These are phyloP conservation scores for Malassezia psittaci DNA, from an alignment of 1,284 basidiomycete species.

Conservation along the genomic window DNA sequence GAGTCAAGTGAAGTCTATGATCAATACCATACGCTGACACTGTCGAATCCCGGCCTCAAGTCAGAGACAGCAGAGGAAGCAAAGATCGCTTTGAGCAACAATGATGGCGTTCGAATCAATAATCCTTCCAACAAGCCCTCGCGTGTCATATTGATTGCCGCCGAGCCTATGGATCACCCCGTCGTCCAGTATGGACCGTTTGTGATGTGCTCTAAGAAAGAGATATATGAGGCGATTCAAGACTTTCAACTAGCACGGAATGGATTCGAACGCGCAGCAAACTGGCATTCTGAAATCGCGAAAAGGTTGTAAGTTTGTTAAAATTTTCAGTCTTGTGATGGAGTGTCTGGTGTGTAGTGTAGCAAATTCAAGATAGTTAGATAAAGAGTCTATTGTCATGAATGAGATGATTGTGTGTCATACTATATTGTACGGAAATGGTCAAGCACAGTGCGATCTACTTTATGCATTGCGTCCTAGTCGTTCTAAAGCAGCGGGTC, in stretches of 20 bases:
- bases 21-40: constrained; percentile 63
- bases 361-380: too few relatives aligned
- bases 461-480: constrained; percentile 37
- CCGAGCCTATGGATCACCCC: constrained; percentile 76
- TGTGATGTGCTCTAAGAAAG: constrained; percentile 69
- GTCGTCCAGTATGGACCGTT: constrained; percentile 70
- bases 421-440: too few relatives aligned
- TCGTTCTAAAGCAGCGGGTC: constrained; percentile 35
- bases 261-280: constrained; percentile 80
- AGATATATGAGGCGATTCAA: constrained; percentile 68
- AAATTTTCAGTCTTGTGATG: too few relatives aligned
- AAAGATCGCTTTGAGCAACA: constrained; percentile 45
- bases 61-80: constrained; percentile 54
- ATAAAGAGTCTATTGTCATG: too few relatives aligned
- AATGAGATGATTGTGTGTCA: too few relatives aligned
- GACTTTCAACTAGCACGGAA: constrained; percentile 73
- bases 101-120: constrained; percentile 59
- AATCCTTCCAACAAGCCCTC: constrained; percentile 36
- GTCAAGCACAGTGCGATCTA: too few relatives aligned
- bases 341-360: too few relatives aligned
- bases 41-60: constrained; percentile 43
- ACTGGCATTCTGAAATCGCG: constrained; percentile 71
- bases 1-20: constrained; percentile 52
- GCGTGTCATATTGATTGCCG: constrained; percentile 56
- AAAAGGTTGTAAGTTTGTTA: not conserved